These are phyloP conservation scores for Rhizopogon vesiculosus DNA, from an alignment of 768 basidiomycete species.

Conservation along the genomic window DNA sequence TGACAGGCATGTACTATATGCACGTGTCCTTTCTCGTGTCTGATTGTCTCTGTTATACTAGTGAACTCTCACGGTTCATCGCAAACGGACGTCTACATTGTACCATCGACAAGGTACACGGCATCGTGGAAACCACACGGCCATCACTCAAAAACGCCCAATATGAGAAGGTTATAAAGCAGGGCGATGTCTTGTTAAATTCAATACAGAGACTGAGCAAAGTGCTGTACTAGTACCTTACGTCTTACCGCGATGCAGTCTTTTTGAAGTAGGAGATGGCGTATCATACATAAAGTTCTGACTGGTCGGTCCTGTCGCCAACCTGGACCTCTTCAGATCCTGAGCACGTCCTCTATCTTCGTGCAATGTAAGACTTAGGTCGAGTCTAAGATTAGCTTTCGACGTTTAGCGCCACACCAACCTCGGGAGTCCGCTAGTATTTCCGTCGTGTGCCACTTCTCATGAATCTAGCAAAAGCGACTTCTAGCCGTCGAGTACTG, in stretches of 20 bases:
- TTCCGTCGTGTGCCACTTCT: not conserved
- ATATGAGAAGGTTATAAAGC: slow-evolving; percentile 90
- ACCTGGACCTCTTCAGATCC: not conserved
- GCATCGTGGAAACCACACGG: slow-evolving; percentile 89
- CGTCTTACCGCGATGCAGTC: not conserved
- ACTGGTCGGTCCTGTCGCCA: not conserved
- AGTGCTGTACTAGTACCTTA: slow-evolving; percentile 55
- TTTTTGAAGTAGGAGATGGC: not conserved
- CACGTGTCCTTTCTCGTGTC: not conserved
- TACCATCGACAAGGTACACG: slow-evolving; percentile 92
- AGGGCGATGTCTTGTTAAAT: slow-evolving; percentile 86
- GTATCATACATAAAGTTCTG: not conserved
- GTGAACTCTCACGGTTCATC: slow-evolving; percentile 91
- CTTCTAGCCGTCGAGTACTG: slow-evolving; percentile 3
- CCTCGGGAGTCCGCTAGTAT: not conserved
- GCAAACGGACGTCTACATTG: slow-evolving; percentile 80
- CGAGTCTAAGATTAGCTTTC: not conserved
- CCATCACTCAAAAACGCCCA: slow-evolving; percentile 74
- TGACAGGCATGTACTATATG: slow-evolving; percentile 56
- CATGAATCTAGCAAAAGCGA: slow-evolving; percentile 2
- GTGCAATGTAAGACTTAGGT: not conserved
- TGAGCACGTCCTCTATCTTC: not conserved
- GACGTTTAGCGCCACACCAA: not conserved
- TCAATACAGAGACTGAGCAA: slow-evolving; percentile 87
- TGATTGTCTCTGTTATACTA: slow-evolving; percentile 22